These are phyloP conservation scores for Ramaria rubella DNA, from an alignment of 768 basidiomycete species.

Conservation along the genomic window DNA sequence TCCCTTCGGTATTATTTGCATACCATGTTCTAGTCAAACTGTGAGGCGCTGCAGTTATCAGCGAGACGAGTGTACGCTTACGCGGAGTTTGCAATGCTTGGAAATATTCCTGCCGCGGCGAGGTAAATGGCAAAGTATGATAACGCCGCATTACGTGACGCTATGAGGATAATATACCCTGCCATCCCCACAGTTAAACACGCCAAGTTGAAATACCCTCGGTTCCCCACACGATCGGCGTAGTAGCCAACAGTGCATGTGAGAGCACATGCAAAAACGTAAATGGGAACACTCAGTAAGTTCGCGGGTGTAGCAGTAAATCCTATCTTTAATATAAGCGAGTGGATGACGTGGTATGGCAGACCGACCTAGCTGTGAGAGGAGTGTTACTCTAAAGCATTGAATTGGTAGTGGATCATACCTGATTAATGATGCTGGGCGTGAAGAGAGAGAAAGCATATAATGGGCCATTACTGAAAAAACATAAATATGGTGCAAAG, in stretches of 20 bases:
- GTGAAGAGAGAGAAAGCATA: constrained; percentile 50
- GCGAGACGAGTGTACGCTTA: constrained; percentile 23
- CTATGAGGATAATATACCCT: constrained; percentile 63
- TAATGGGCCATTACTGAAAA: constrained; percentile 39
- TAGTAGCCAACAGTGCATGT: constrained; percentile 56
- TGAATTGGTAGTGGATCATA: too few species aligned
- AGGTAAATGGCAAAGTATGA: constrained; percentile 71
- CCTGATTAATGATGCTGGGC: constrained; percentile 42
- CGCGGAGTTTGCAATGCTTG: constrained; percentile 40
- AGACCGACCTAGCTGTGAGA: too few species aligned
- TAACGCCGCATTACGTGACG: constrained; percentile 50
- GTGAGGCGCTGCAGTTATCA: constrained; percentile 12
- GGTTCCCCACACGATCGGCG: constrained; percentile 52
- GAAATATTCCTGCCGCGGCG: constrained; percentile 53
- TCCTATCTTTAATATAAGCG: constrained; percentile 27
- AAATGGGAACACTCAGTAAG: constrained; percentile 70
- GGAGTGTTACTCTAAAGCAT: too few species aligned
- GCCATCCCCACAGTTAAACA: constrained; percentile 31
- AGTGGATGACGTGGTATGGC: neutral
- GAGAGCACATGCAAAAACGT: constrained; percentile 63
- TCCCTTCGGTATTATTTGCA: constrained; percentile 64
- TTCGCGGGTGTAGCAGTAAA: constrained; percentile 63
- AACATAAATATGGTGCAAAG: constrained; percentile 6
- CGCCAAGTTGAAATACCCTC: constrained; percentile 45
- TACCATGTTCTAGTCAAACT: constrained; percentile 52